A percentile compares a stretch with the other conserved stretches of the same genome.
Evolutionary conservation across 805 yeast genomes (phyloP).

Genomic region (Saccharomycopsis capsularis): DNA sequence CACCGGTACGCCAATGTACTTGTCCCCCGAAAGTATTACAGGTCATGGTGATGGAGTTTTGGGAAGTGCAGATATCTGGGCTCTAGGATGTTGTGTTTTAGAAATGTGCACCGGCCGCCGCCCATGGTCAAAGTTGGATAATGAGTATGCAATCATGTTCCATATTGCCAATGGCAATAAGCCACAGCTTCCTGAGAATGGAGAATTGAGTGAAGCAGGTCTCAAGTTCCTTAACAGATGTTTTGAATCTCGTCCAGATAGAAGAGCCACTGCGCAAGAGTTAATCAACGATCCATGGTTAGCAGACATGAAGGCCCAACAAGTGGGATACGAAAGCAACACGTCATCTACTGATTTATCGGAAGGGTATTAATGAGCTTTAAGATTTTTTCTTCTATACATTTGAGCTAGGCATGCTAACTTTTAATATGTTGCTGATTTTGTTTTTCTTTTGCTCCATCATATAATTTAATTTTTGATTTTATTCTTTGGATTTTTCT

Average conservation of each 20-base stretch:
- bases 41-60: conserved; percentile 44
- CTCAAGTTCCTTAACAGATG: conserved; percentile 64
- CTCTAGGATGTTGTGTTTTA: conserved; percentile 89
- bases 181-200: conserved; percentile 76
- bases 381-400: not conserved
- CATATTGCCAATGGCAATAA: conserved; percentile 93
- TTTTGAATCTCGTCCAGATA: conserved; percentile 73
- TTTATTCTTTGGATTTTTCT: not conserved
- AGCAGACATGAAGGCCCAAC: conserved; percentile 9
- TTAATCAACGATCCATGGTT: conserved; percentile 82
- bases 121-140: conserved; percentile 95
- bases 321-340: conserved; percentile 11
- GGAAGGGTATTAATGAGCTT: not conserved
- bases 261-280: conserved; percentile 79
- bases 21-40: conserved; percentile 95
- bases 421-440: not conserved
- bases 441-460: not conserved
- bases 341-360: conserved; percentile 4
- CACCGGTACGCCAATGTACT: conserved; percentile 98
- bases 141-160: conserved; percentile 98
- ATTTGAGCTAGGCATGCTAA: not conserved
- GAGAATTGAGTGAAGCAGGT: conserved; percentile 74
- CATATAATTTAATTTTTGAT: not conserved
- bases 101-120: conserved; percentile 96
- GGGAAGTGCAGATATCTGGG: conserved; percentile 77